Conservation (phyloP, 768 basidiomycete species). For the Naganishia friedmannii region DNA sequence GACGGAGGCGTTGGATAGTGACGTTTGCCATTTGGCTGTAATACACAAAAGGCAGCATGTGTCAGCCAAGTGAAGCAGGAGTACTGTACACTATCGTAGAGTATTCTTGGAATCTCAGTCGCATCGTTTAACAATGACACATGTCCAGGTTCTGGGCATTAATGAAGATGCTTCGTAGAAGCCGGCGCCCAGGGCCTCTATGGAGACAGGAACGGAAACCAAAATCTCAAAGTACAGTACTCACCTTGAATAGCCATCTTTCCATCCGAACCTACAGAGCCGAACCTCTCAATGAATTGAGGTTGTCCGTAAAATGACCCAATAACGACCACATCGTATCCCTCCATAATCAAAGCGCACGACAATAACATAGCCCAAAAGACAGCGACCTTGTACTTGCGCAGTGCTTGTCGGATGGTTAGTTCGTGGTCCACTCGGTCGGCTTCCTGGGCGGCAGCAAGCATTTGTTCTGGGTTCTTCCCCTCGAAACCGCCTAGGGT, state of each 20-base stretch:
- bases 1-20: conserved; percentile 7
- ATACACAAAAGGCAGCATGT: neutral
- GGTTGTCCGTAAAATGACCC: conserved; percentile 28
- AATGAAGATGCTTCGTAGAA: too few species aligned
- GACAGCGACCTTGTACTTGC: conserved; percentile 11
- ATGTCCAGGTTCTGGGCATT: too few species aligned
- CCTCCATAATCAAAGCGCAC: conserved; percentile 34
- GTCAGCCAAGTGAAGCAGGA: neutral
- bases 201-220: too few species aligned
- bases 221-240: too few species aligned
- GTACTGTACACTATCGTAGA: too few species aligned
- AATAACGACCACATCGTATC: conserved; percentile 32
- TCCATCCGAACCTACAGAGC: conserved; percentile 26
- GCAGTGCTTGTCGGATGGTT: conserved; percentile 14
- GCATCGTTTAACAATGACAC: too few species aligned
- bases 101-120: too few species aligned
- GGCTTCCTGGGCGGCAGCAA: conserved; percentile 1
- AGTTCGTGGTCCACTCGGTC: conserved; percentile 3
- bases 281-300: conserved; percentile 34
- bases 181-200: too few species aligned
- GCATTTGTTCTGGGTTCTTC: neutral
- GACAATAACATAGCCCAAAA: conserved; percentile 24
- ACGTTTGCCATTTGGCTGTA: conserved; percentile 29
- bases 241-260: conserved; percentile 11
- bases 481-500: neutral